Evolutionary conservation across 306 rosid genomes (phyloP), one percentile per base, ranked within the genome.

Genomic region (Gleditsia sinensis): DNA sequence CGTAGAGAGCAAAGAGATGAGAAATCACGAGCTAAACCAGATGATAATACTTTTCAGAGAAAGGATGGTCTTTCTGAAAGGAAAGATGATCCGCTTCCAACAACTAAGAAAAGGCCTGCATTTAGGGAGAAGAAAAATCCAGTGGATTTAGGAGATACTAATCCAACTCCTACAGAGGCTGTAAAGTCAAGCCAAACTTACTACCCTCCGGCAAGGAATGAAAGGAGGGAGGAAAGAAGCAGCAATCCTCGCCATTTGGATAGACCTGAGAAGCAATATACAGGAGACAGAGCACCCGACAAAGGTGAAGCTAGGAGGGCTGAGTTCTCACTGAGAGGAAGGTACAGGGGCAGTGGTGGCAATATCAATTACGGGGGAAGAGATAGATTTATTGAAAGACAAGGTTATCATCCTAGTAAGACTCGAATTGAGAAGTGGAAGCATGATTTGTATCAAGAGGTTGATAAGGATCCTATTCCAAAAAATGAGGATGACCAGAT

Each of bases 401-500:
- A 82, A 53, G 89, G 66, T 33, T 80, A 63, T 66, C 67, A 50
- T 27, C 43, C 81, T 17, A 34, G 78, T 59, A 77, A 82, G 7
- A 62, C 78, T 46, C 84, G 74, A 7, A 78, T 36, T 45, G 91
- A 85, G 83, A 87, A 89, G 76, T 89, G 94, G 94, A 80, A 79
- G 81, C 94, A 89, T 33, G 94, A 87, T 71, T 46, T 89, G 73
- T 89, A 70, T 82, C 86, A 86, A 33, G 93, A 90, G 67, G 84
- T 88, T 19, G 79, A 80, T 32, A 82, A 84, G 56, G 89, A 90
- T 65, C 91, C 90, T 16, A 64, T 86, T 13, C 88, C 90, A 0
- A 87, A 85, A 74, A 90, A 85, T 59, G 98, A 93, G 67, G 93
- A 90, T 77, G 95, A 90, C 20, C 91, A 83, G 67, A 87, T 88